phyloP scores from a whole-genome alignment of 805 yeast species.

The Allodekkera sacchari region DNA sequence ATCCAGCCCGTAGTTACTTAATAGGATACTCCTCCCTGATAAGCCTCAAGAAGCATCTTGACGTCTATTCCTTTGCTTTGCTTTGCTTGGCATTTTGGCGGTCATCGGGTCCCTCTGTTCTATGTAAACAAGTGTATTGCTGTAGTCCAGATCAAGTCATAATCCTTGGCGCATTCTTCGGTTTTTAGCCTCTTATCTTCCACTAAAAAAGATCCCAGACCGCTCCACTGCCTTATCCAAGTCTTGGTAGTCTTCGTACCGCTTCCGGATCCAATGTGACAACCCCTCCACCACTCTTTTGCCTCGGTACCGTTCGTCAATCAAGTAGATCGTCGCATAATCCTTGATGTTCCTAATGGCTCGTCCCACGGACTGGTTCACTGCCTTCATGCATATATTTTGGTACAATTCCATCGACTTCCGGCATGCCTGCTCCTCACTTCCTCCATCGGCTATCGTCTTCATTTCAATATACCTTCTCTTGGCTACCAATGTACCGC shows the following conservation, averaged over 20 bases:
- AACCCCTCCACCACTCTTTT: conserved; percentile 45
- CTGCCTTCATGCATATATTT: conserved; percentile 81
- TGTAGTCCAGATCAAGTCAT: no score
- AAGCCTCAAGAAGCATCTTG: no score
- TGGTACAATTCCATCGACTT: conserved; percentile 59
- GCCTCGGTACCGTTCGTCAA: conserved; percentile 54
- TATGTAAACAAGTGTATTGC: no score
- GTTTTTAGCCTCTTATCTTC: background rate
- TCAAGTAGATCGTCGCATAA: conserved; percentile 63
- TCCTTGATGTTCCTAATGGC: conserved; percentile 81
- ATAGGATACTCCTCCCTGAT: no score
- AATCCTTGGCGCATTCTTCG: no score
- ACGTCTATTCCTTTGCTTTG: no score
- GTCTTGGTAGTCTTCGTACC: conserved; percentile 13
- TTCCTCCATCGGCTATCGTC: conserved; percentile 40
- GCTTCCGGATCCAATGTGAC: conserved; percentile 65
- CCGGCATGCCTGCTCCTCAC: conserved; percentile 34
- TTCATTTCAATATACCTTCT: conserved; percentile 51
- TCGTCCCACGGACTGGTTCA: conserved; percentile 88
- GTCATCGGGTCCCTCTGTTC: no score
- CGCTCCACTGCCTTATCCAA: conserved; percentile 1
- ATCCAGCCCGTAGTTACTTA: no score
- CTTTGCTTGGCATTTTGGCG: no score
- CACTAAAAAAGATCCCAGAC: conserved; percentile 5
- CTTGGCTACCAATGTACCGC: conserved; percentile 75